Base-by-base conservation (phyloP, 139 green algal genomes). In the Monoraphidium neglectum region DNA sequence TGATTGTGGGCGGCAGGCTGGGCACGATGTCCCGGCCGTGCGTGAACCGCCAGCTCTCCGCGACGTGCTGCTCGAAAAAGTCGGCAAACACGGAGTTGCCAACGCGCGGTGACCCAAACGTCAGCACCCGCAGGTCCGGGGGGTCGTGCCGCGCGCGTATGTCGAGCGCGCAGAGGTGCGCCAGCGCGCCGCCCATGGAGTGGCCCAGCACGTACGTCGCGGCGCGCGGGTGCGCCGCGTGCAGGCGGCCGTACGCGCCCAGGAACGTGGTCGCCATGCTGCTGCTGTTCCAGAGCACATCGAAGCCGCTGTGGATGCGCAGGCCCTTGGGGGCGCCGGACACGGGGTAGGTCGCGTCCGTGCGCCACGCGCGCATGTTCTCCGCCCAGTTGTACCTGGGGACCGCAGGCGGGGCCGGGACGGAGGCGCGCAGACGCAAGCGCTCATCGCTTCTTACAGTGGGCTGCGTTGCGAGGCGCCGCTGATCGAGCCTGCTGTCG, bases 21-120 rank as follows among this genome's bases (percentile, higher is more conserved):
- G 94, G 94, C 77, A 98, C 94, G n/a, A 97, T 90, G 79, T 98
- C 94, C 1, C 91, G 78, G 68, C 94, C 91, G 82, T 98, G 94
- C 0, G 94, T 98, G 70, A 98, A 92, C 3, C 94, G 77, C 84
- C 88, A 92, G 37, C 79, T 88, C 67, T 85, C 77, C 40, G 74
- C 53, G 0, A 91, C 46, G 26, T 78, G 40, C 46, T 75, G 65
- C 30, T 77, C 35, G 57, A 92, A 81, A 65, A 93, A 91, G 40
- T 84, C 47, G 0, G 86, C 70, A 72, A 96, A 98, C 0, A 83
- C 75, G 15, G 49, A 35, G 82, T 98, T 97, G 72, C 94, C 94
- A 1, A 97, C 90, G 13, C 94, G 89, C 3, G 94, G 94, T 2
- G 86, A 85, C 0, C 94, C 94, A 81, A 93, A 98, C 0, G 92